phyloP scores from a whole-genome alignment of 352 stramenopile genomes.

The Pythium phragmiticola region DNA sequence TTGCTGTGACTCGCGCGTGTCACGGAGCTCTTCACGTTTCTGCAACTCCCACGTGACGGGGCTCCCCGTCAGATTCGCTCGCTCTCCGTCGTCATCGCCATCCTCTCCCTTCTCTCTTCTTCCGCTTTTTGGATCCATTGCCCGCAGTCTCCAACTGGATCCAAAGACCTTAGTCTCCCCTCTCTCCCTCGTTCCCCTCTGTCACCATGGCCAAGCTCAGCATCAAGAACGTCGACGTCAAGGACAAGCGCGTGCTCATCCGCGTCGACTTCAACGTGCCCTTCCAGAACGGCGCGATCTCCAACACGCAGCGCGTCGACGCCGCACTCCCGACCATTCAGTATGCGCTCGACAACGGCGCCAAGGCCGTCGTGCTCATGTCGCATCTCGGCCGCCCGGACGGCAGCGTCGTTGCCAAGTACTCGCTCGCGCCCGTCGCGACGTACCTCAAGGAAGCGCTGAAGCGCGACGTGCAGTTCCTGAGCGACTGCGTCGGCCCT shows the following conservation, averaged over 20 bases:
- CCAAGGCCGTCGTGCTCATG: constrained; percentile 97
- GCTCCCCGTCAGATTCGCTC: constrained; percentile 19
- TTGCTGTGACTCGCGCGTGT: constrained; percentile 30
- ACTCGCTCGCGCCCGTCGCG: constrained; percentile 95
- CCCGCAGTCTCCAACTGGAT: constrained; percentile 26
- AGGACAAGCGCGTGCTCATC: constrained; percentile 98
- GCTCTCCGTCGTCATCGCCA: background rate
- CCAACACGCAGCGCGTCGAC: constrained; percentile 99
- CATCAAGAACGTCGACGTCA: constrained; percentile 93
- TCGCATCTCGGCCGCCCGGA: constrained; percentile 98
- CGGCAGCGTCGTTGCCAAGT: constrained; percentile 92
- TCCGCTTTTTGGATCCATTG: background rate
- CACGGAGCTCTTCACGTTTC: constrained; percentile 19
- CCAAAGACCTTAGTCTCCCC: constrained; percentile 5
- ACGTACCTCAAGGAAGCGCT: constrained; percentile 92
- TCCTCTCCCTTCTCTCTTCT: too few species aligned
- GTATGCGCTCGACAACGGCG: constrained; percentile 96
- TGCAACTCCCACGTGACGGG: constrained; percentile 18
- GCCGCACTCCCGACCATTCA: constrained; percentile 95
- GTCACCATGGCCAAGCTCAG: constrained; percentile 80
- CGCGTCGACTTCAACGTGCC: constrained; percentile 99
- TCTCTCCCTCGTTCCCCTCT: background rate
- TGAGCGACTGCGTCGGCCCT: constrained; percentile 95
- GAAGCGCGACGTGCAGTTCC: constrained; percentile 89
- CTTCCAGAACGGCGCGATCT: constrained; percentile 94